Evolutionary conservation across 345 rosid species (phyloP), one percentile per base, ranked within the genome.

Genomic region (Eucalyptus victrix): DNA sequence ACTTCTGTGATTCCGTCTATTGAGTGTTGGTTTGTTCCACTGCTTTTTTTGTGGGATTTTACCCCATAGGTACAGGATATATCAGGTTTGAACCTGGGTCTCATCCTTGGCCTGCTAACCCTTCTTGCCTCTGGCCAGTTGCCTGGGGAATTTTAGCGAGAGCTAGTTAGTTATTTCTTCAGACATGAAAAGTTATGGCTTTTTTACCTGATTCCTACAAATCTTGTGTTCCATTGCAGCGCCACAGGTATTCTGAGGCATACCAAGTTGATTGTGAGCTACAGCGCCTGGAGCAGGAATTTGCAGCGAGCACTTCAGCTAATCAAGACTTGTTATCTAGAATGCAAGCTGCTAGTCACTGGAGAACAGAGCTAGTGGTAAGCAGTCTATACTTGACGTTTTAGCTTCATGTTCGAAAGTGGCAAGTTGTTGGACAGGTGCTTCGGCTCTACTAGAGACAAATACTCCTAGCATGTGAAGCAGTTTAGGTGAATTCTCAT

Each of bases 191-290:
- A 72, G 8, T 34, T 34, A 2, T 72, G 81, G 83, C 30, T 76
- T 9, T 40, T 76, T 76, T 21, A 40, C 47, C 47, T 23, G 47
- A 76, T 76, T 76, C 85, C 85, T 21, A 76, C 85, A 40, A 76
- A 76, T 76, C 47, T 40, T 1, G 34, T 87, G 86, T 90, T 80
- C 80, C 85, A 58, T 91, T 93, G 91, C 95, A 98, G 99, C 97
- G 99, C 40, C 94, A 93, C 92, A 95, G 97, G 89, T 98, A 97
- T 93, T 93, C 94, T 49, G 96, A 97, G 92, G 99, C 99, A 88
- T 95, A 93, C 93, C 96, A 94, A 91, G 95, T 96, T 86, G 93
- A 96, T 93, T 91, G 88, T 86, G 94, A 90, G 90, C 98, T 98
- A 91, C 95, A 95, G 92, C 92, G 86, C 65, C 86, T 92, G 90